These are phyloP conservation scores for Cairneyella variabilis DNA, from an alignment of 495 filamentous ascomycete species.

Conservation along the genomic window DNA sequence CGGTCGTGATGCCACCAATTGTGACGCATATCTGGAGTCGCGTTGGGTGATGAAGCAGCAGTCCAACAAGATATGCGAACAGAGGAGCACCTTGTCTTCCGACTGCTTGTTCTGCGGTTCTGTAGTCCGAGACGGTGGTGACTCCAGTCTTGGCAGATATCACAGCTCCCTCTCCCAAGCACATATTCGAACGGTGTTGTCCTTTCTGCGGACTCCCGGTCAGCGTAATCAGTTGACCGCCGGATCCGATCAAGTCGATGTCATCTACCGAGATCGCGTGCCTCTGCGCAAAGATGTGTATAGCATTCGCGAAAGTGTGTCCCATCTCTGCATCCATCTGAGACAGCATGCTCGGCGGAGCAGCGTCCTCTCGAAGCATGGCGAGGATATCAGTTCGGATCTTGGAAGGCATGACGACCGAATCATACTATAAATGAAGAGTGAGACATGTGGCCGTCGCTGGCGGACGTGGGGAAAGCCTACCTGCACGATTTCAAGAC, in stretches of 20 bases:
- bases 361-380: conserved; percentile 27
- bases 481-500: conserved; percentile 26
- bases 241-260: conserved; percentile 27
- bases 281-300: conserved; percentile 25
- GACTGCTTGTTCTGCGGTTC: conserved; percentile 41
- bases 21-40: conserved; percentile 28
- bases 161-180: conserved; percentile 41
- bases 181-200: conserved; percentile 28
- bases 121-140: conserved; percentile 43
- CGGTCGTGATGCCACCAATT: conserved; percentile 26
- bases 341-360: conserved; percentile 28
- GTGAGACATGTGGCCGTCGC: neutral
- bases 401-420: conserved; percentile 27
- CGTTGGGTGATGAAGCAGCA: conserved; percentile 27
- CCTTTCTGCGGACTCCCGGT: conserved; percentile 20
- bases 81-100: conserved; percentile 43
- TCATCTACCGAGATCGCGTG: conserved; percentile 25
- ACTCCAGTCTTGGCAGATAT: conserved; percentile 41
- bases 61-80: conserved; percentile 37
- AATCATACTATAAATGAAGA: conserved; percentile 23
- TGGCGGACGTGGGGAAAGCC: neutral
- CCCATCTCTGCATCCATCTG: conserved; percentile 30
- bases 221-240: conserved; percentile 25
- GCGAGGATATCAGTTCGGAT: conserved; percentile 26
- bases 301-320: conserved; percentile 27